phyloP scores from a whole-genome alignment of 768 basidiomycete genomes.

The Tremella fuciformis region DNA sequence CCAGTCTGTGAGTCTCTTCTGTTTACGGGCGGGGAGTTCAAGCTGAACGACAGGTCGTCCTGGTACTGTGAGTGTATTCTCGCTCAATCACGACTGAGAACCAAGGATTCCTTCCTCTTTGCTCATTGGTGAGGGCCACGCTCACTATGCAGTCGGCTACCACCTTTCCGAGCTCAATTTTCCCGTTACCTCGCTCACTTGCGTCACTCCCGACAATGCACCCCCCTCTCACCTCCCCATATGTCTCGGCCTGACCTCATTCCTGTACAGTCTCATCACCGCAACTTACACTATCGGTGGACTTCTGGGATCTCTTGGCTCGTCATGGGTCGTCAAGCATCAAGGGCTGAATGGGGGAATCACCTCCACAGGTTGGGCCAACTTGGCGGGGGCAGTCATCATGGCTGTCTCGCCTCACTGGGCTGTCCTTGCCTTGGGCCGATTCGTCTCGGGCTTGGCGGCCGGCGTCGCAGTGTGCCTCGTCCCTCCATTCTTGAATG shows the following conservation, averaged over 20 bases:
- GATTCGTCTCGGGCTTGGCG: conserved; percentile 46
- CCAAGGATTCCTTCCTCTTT: neutral
- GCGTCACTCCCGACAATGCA: conserved; percentile 54
- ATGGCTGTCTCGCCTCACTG: conserved; percentile 47
- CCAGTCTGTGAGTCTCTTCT: conserved; percentile 33
- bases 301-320: conserved; percentile 59
- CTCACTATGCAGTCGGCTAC: conserved; percentile 64
- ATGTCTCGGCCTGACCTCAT: conserved; percentile 76
- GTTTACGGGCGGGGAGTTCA: neutral
- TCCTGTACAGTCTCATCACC: conserved; percentile 77
- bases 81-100: neutral
- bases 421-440: conserved; percentile 35
- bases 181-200: conserved; percentile 72
- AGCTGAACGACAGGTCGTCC: conserved; percentile 38
- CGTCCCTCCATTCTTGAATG: conserved; percentile 45
- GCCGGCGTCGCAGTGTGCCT: conserved; percentile 47
- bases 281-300: conserved; percentile 85
- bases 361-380: conserved; percentile 45
- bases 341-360: conserved; percentile 41
- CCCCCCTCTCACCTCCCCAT: conserved; percentile 56
- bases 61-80: conserved; percentile 44
- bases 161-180: conserved; percentile 90
- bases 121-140: neutral
- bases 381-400: conserved; percentile 36
- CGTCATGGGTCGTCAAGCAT: conserved; percentile 34